Evolutionary conservation across 2,329 filamentous ascomycete species (phyloP), one percentile per base, ranked within the genome.

Genomic region (Penicillium sclerotigenum): DNA sequence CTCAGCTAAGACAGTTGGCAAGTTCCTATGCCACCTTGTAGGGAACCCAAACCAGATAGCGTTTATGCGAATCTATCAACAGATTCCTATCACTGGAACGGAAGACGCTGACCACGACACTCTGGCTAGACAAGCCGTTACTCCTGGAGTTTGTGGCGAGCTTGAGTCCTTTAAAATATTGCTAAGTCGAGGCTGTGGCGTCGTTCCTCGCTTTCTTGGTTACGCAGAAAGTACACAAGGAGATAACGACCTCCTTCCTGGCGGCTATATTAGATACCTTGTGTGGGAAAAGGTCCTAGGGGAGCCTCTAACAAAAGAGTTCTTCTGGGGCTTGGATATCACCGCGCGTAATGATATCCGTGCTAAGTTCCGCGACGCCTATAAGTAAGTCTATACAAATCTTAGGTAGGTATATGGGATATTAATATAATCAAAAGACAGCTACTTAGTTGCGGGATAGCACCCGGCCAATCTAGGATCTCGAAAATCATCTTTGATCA

Each of bases 41-140:
- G 52, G 43, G 28, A 43, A 59, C 46, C 59, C 51, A 26, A 48
- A 18, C 2, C 51, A 56, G 37, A 45, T 52, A 56, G 59, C 56
- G n/a, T 59, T 61, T 20, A 59, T 63, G 54, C 54, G 60, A 45
- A 47, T 63, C n/a, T 59, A 59, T 46, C 24, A 58, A 10, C 59
- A 61, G 26, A 43, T 43, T 29, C 41, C 41, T 29, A 28, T 29
- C 26, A 43, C 41, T 29, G 22, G 41, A 43, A 43, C 41, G 26
- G 41, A 43, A 29, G 41, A 43, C 24, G 14, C 41, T 29, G 41
- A 43, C 20, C 20, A 24, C 5, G 38, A 16, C 13, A 41, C 20
- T 29, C 24, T 43, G 41, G 41, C 9, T 29, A 29, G 26, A 29
- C 41, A 43, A 14, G 26, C 16, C 41, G 24, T 29, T 24, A 2